phyloP scores from a whole-genome alignment of 2,329 filamentous ascomycete genomes.

The Microcyclosporella mali region DNA sequence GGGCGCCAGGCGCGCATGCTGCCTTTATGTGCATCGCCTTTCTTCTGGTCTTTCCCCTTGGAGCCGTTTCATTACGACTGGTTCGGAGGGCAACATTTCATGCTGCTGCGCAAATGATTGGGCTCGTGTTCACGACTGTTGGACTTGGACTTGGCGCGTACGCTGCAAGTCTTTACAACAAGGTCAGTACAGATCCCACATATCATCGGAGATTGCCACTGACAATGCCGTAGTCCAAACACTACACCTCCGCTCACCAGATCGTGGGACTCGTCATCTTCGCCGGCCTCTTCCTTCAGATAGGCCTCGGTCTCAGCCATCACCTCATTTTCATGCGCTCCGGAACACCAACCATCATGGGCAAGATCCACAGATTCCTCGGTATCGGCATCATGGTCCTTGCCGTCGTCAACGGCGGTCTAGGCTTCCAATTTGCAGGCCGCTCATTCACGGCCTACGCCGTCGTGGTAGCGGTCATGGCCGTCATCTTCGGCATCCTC shows the following conservation, averaged over 20 bases:
- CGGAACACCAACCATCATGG: slow-evolving; percentile 36
- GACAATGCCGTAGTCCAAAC: slow-evolving; percentile 32
- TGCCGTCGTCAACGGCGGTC: slow-evolving; percentile 52
- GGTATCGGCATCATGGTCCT: slow-evolving; percentile 50
- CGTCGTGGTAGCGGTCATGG: slow-evolving; percentile 17
- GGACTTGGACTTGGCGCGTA: slow-evolving; percentile 39
- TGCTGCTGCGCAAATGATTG: slow-evolving; percentile 35
- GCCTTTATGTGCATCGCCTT: slow-evolving; percentile 33
- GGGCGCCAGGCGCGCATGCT: slow-evolving; percentile 24
- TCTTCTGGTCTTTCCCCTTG: slow-evolving; percentile 33
- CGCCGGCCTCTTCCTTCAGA: slow-evolving; percentile 31
- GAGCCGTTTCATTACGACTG: slow-evolving; percentile 34
- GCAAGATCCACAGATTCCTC: slow-evolving; percentile 52
- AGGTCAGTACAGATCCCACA: slow-evolving; percentile 27
- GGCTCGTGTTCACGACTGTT: slow-evolving; percentile 34
- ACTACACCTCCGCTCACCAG: slow-evolving; percentile 43
- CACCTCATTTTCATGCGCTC: slow-evolving; percentile 32
- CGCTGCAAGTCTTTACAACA: slow-evolving; percentile 36
- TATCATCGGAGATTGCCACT: neutral
- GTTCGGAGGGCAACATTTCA: slow-evolving; percentile 38
- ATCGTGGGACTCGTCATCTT: slow-evolving; percentile 41
- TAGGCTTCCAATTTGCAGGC: slow-evolving; percentile 54
- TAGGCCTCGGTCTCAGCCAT: slow-evolving; percentile 36
- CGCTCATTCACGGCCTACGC: slow-evolving; percentile 29
- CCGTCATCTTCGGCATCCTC: slow-evolving; percentile 13